Evolutionary conservation across 2,329 filamentous ascomycete species (phyloP), one percentile per base, ranked within the genome.

Genomic region (Paraconiothyrium sp.): DNA sequence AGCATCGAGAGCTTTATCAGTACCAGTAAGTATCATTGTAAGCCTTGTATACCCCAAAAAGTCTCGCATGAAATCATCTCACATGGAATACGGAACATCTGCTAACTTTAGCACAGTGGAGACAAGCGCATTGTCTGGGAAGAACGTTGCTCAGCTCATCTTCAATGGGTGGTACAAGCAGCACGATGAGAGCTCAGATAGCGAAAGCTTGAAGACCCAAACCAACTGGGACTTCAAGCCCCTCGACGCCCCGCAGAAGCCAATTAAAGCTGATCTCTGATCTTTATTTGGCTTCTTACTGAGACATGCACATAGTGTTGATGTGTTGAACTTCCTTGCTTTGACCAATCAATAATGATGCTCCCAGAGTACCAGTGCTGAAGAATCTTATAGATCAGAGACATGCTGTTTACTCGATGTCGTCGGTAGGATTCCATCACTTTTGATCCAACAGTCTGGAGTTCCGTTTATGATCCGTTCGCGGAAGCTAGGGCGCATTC

Each of bases 1-100:
- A 86, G 85, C 0, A 96, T 98, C 47, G 94, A 98, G 80, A 90
- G 90, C 68, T 97, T 99, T 76, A 96, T 98, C 68, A 95, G 91
- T 10, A 97, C 93, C 0, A 98, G 51, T 54, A 44, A 54, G 51
- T 44, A 37, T 4, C n/a, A 51, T 16, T 10, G 11, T 5, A 41
- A 3, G 35, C 35, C 13, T 10, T 37, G 8, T 37, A 11, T 37
- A 30, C 6, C 35, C 35, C 14, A 37, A 9, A 9, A 14, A 9
- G 39, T 41, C 39, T 41, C 6, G 39, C 11, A 14, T 16, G 4
- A 14, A 14, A 14, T 41, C 9, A 20, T 10, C 43, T 46, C 43
- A 24, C 46, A 11, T 32, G 11, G 2, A 3, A 32, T 48, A 1
- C 6, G 14, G 4, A 4, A 14, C 11, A 51, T 10, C n/a, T 20